Percentiles rank a stretch among this genome's conserved stretches.
phyloP scores from a whole-genome alignment of 306 rosid genomes.

The Dalbergia oliveri region DNA sequence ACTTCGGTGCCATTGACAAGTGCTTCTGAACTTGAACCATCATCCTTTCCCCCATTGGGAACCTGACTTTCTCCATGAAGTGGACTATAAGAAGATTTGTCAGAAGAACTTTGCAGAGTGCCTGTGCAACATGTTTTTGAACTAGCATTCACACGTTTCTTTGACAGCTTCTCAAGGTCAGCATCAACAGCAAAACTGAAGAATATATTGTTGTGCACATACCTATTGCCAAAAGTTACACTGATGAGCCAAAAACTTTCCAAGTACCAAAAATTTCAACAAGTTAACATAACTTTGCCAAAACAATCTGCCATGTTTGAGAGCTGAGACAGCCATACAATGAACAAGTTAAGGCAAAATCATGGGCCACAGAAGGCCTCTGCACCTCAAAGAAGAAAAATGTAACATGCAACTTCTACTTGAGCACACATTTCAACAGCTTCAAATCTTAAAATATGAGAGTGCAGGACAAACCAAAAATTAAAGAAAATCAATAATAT shows the following conservation, averaged over 20 bases:
- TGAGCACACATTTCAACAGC: slow-evolving; percentile 24
- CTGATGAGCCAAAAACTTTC: slow-evolving; percentile 17
- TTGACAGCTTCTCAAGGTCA: slow-evolving; percentile 89
- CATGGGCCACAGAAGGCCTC: neutral
- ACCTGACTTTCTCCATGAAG: slow-evolving; percentile 57
- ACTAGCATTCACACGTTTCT: slow-evolving; percentile 63
- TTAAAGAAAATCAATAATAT: slow-evolving; percentile 27
- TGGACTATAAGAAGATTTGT: slow-evolving; percentile 52
- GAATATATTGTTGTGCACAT: slow-evolving; percentile 98
- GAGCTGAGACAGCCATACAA: slow-evolving; percentile 23
- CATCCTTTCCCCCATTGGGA: slow-evolving; percentile 66
- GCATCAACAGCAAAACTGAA: slow-evolving; percentile 98
- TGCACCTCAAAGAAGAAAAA: slow-evolving; percentile 17
- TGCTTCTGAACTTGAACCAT: slow-evolving; percentile 55
- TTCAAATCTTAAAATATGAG: slow-evolving; percentile 29
- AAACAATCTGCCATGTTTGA: slow-evolving; percentile 9
- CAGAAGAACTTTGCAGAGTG: slow-evolving; percentile 57
- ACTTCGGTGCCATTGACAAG: slow-evolving; percentile 56
- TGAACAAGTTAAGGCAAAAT: slow-evolving; percentile 18
- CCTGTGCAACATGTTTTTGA: slow-evolving; percentile 50
- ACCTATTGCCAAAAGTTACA: slow-evolving; percentile 66
- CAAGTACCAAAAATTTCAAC: neutral
- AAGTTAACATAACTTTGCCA: slow-evolving; percentile 6
- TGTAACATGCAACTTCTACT: slow-evolving; percentile 31
- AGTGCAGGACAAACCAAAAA: neutral